Evolutionary conservation across 139 green algal species (phyloP), one percentile per base, ranked within the genome.

Genomic region (Chlorella sp.): DNA sequence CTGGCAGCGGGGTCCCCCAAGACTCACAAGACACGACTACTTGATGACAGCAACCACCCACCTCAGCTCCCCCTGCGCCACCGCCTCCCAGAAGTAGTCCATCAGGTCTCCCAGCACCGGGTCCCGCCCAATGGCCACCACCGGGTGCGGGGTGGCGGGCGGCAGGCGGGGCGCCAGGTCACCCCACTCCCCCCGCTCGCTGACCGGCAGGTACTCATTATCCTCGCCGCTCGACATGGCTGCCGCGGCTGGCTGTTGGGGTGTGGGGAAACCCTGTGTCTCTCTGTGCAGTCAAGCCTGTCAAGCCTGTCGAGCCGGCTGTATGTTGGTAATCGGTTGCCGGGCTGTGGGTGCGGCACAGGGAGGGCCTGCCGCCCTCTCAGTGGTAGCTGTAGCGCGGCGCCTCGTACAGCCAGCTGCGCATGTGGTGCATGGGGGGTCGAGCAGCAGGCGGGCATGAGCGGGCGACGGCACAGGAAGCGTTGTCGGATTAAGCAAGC

Each of bases 401-500:
- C 1, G 92, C 92, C 89, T 96, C 95, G 73, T 90, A 97, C 86
- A 92, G 92, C 95, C 95, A 97, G 85, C 95, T 96, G 92, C 91
- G 88, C 9, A 34, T 18, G 26, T 9, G 34, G 48, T 57, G 9
- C 16, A 16, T 57, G 75, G 75, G 34, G 16, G 16, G 3, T 1
- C 75, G 28, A 4, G 75, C 15, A 14, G n/a, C 5, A 2, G 18
- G 75, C 5, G 37, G 3, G 7, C 9, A 66, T 15, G 78, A 57
- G 76, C 11, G 3, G 34, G 30, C 14, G 73, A 42, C 32, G 4
- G 73, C 16, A 37, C 3, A 75, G n/a, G 3, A 14, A 19, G 34
- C 14, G n/a, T 32, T 79, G 60, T 36, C 24, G n/a, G n/a, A n/a
- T n/a, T n/a, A n/a, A 48, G 60, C 57, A 78, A 53, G 40, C 11